Percentiles rank a stretch among this genome's conserved stretches.
phyloP scores from a whole-genome alignment of 768 basidiomycete species.

The Mycena epipterygia region DNA sequence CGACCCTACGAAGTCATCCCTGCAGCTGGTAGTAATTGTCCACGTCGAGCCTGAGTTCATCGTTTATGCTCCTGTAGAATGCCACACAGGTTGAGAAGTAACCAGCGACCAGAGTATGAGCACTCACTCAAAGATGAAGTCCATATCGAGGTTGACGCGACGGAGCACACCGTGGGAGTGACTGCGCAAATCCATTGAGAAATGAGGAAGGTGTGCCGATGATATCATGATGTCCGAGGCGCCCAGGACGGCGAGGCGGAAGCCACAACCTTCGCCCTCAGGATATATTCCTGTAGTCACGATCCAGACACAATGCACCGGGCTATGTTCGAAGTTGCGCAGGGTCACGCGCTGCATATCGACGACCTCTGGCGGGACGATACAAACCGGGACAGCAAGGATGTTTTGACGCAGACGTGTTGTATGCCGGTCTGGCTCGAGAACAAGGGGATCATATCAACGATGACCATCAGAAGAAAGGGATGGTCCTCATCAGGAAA shows the following conservation, averaged over 20 bases:
- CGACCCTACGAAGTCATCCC: too few relatives aligned
- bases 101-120: background rate
- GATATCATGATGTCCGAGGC: background rate
- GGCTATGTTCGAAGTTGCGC: background rate
- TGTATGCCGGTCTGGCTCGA: background rate
- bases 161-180: background rate
- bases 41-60: background rate
- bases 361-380: background rate
- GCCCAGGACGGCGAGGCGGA: background rate
- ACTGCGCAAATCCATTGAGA: background rate
- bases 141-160: background rate
- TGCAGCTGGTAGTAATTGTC: background rate
- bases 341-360: background rate
- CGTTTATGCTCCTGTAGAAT: background rate
- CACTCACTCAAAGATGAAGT: background rate
- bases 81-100: background rate
- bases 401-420: background rate
- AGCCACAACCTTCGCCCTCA: background rate
- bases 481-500: background rate
- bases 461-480: background rate
- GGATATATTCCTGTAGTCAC: background rate
- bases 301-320: background rate
- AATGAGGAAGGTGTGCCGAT: background rate
- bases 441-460: background rate
- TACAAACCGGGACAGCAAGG: background rate